phyloP scores from a whole-genome alignment of 441 rosid genomes.

The Populus tomentosa region DNA sequence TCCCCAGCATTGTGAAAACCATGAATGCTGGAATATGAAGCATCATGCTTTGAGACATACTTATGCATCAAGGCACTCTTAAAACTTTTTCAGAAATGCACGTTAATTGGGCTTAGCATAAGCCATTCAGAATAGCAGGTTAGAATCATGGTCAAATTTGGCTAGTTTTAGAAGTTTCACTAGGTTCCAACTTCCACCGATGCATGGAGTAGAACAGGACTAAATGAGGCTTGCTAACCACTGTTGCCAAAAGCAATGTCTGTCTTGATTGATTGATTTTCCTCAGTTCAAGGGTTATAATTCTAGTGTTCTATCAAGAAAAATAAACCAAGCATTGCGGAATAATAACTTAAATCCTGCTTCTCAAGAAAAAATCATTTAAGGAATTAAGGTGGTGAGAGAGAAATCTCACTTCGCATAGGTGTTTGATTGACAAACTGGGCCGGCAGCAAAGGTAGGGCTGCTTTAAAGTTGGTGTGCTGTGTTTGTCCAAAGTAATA shows the following conservation, averaged over 20 bases:
- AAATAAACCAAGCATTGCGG: neutral
- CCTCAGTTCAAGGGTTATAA: neutral
- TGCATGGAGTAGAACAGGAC: neutral
- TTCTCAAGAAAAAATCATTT: neutral
- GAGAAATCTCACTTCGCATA: constrained; percentile 49
- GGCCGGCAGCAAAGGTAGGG: constrained; percentile 60
- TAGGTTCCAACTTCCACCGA: neutral
- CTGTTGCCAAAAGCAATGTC: neutral
- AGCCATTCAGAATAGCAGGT: neutral
- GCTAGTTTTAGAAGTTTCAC: neutral
- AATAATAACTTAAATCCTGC: neutral
- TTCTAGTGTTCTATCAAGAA: neutral
- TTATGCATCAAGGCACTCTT: neutral
- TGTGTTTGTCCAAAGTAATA: constrained; percentile 44
- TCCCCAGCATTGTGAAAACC: neutral
- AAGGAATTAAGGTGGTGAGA: neutral
- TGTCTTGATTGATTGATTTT: neutral
- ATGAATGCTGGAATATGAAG: neutral
- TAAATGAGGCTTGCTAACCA: neutral
- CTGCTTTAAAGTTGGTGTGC: constrained; percentile 43
- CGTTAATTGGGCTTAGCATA: neutral
- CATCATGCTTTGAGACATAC: neutral
- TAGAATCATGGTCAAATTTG: neutral
- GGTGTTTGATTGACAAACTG: constrained; percentile 40
- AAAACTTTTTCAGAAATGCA: neutral